phyloP scores from a whole-genome alignment of 305 asterid species.

The Plantago lanceolata region DNA sequence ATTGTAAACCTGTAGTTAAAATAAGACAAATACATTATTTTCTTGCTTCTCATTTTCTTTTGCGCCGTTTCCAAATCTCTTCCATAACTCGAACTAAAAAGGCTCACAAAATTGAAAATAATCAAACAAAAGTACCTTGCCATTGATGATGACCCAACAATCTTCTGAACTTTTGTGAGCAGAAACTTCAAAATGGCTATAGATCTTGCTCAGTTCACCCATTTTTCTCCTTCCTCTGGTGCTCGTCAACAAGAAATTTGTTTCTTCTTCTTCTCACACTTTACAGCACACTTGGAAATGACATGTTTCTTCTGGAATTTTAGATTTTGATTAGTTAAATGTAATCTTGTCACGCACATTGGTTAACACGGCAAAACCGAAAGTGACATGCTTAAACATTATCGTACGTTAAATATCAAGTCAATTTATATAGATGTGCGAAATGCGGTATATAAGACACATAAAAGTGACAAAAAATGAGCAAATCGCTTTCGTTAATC shows the following conservation, averaged over 20 bases:
- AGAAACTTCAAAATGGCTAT: constrained; percentile 44
- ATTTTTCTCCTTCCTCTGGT: constrained; percentile 17
- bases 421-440: background rate
- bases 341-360: background rate
- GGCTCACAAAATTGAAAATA: background rate
- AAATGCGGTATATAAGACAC: background rate
- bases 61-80: too few species aligned
- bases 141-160: constrained; percentile 69
- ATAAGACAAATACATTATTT: background rate
- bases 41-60: too few species aligned
- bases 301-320: too few species aligned
- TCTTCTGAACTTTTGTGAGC: constrained; percentile 51
- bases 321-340: background rate
- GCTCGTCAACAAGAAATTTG: background rate
- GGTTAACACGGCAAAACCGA: background rate
- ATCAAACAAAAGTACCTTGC: constrained; percentile 38
- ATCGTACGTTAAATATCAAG: too few species aligned
- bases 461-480: background rate
- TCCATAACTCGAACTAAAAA: background rate
- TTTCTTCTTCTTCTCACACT: background rate
- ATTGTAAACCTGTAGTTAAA: constrained; percentile 43
- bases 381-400: background rate
- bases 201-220: constrained; percentile 33
- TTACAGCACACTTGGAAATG: background rate
- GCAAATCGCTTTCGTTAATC: background rate